phyloP scores from a whole-genome alignment of 495 filamentous ascomycete species.

The Lophiostoma macrostomum region DNA sequence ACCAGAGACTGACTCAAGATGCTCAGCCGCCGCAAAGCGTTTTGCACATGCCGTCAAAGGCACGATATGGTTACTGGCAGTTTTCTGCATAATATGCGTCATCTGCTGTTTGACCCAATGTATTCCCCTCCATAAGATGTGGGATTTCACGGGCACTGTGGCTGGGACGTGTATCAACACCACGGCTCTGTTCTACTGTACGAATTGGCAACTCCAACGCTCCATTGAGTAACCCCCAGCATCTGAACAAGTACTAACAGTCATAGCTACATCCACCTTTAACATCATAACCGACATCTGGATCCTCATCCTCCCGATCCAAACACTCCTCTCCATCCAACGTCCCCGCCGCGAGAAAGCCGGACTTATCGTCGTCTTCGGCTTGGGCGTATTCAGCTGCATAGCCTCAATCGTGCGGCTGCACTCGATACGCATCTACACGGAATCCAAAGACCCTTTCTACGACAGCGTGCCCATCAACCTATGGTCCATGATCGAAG shows the following conservation, averaged over 20 bases:
- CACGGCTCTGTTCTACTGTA: conserved; percentile 52
- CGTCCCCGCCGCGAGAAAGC: conserved; percentile 47
- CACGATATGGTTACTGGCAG: conserved; percentile 42
- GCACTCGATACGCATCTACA: conserved; percentile 42
- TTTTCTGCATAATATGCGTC: conserved; percentile 43
- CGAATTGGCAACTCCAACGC: conserved; percentile 8
- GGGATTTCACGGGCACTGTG: conserved; percentile 44
- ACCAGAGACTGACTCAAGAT: not conserved
- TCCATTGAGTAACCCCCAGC: no score
- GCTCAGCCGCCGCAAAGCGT: not conserved
- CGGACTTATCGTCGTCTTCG: conserved; percentile 49
- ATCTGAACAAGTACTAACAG: not conserved
- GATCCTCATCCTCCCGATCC: conserved; percentile 51
- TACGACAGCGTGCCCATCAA: conserved; percentile 44
- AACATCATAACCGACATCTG: conserved; percentile 54
- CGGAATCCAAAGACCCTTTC: conserved; percentile 29
- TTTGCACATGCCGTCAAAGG: conserved; percentile 22
- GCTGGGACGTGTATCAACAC: conserved; percentile 48
- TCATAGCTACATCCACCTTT: conserved; percentile 46
- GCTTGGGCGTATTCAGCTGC: conserved; percentile 47
- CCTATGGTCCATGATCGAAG: conserved; percentile 50
- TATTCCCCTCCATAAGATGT: conserved; percentile 45
- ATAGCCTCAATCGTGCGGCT: conserved; percentile 47
- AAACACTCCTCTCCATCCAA: conserved; percentile 45
- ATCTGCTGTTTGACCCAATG: conserved; percentile 46